These are phyloP conservation scores for Golubevia pallescens DNA, from an alignment of 1,284 basidiomycete species.

Conservation along the genomic window DNA sequence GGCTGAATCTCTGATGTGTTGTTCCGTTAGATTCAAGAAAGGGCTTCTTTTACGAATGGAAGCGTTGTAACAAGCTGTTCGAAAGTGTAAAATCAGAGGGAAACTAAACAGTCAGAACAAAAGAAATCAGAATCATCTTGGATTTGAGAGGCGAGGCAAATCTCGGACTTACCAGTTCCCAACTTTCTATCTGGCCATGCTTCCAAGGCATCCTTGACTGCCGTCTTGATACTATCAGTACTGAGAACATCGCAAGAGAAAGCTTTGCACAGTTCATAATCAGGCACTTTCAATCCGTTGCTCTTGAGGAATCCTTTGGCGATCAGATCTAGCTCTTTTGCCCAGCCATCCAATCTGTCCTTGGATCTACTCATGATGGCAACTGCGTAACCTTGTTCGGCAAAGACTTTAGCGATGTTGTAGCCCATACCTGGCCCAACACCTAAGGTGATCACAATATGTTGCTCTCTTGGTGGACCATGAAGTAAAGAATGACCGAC, in stretches of 20 bases:
- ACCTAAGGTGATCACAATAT: constrained; percentile 36
- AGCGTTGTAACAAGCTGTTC: constrained; percentile 34
- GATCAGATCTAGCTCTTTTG: constrained; percentile 13
- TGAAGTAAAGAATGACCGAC: constrained; percentile 29
- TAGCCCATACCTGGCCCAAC: constrained; percentile 43
- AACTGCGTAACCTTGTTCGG: constrained; percentile 32
- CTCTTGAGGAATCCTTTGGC: background rate
- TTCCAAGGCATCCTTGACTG: constrained; percentile 15
- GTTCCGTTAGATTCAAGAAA: constrained; percentile 24
- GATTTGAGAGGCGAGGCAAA: too few relatives aligned
- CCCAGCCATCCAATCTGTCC: constrained; percentile 25
- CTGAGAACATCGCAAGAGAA: constrained; percentile 42
- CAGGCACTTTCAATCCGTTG: background rate
- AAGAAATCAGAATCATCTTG: too few relatives aligned
- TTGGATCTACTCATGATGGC: constrained; percentile 40
- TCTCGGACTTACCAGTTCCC: constrained; percentile 16
- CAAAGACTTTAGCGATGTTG: constrained; percentile 33
- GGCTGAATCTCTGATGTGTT: constrained; percentile 25
- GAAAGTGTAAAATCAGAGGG: too few relatives aligned
- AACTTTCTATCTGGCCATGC: constrained; percentile 29
- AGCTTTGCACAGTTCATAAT: constrained; percentile 16
- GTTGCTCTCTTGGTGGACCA: constrained; percentile 22
- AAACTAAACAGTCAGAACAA: too few relatives aligned
- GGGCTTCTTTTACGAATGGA: constrained; percentile 29
- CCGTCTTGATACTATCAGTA: constrained; percentile 15